Conservation (phyloP, 306 rosid species). For the Cyclanthera cordifolia region DNA sequence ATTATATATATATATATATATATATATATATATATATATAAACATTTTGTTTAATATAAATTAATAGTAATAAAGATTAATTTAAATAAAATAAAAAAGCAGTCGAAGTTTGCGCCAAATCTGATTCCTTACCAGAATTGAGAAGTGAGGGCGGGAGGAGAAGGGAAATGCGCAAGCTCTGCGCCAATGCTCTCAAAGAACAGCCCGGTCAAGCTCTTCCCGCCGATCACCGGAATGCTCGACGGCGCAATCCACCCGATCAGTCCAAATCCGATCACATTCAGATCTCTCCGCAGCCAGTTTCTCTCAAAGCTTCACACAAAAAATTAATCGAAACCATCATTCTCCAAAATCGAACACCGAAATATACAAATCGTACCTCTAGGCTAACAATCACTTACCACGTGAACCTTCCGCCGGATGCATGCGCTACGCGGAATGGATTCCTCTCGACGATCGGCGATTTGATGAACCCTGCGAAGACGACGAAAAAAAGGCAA, state of each 20-base stretch:
- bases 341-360: background rate
- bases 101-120: background rate
- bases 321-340: background rate
- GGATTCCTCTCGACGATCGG: constrained; percentile 43
- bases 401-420: constrained; percentile 56
- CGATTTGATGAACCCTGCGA: constrained; percentile 51
- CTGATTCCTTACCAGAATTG: constrained; percentile 44
- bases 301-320: constrained; percentile 48
- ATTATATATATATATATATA: too few species aligned
- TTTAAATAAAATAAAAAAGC: too few species aligned
- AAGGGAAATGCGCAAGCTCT: constrained; percentile 84
- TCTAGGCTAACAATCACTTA: constrained; percentile 12
- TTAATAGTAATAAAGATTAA: too few species aligned
- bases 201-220: constrained; percentile 77
- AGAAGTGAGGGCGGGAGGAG: constrained; percentile 78
- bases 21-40: too few species aligned
- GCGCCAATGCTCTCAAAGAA: constrained; percentile 91
- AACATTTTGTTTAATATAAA: too few species aligned
- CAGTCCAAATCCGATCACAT: constrained; percentile 86
- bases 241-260: constrained; percentile 91
- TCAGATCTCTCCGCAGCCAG: constrained; percentile 72
- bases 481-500: background rate
- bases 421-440: constrained; percentile 33
- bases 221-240: constrained; percentile 64
- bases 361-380: background rate